Percentiles rank a stretch among this genome's conserved stretches.
Evolutionary conservation across 2,329 filamentous ascomycete genomes (phyloP).

Genomic region (Chaetomiaceae sp.): DNA sequence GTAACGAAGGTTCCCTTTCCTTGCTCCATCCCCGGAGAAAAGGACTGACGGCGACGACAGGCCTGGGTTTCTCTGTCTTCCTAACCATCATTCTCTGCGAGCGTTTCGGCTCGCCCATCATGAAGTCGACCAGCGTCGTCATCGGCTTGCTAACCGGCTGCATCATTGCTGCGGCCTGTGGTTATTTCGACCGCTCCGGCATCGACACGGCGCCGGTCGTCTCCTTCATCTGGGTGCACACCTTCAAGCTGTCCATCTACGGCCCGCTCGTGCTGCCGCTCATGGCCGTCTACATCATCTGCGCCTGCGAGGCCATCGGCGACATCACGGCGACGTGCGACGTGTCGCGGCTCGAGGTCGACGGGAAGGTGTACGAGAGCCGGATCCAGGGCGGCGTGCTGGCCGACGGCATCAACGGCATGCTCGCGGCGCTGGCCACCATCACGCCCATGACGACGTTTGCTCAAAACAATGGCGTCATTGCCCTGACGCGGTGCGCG

Average conservation of each 20-base stretch:
- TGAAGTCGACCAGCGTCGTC: slow-evolving; percentile 76
- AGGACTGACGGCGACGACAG: too few species aligned
- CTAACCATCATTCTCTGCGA: slow-evolving; percentile 75
- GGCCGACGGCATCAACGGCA: slow-evolving; percentile 71
- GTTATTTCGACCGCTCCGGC: slow-evolving; percentile 70
- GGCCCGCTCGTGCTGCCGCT: slow-evolving; percentile 69
- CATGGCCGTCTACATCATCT: slow-evolving; percentile 65
- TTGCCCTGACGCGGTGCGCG: slow-evolving; percentile 74
- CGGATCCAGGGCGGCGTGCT: slow-evolving; percentile 75
- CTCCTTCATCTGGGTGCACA: slow-evolving; percentile 76
- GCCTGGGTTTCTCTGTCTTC: slow-evolving; percentile 74
- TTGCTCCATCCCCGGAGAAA: too few species aligned
- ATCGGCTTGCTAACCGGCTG: slow-evolving; percentile 71
- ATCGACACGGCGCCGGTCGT: slow-evolving; percentile 68
- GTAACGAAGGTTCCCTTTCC: too few species aligned
- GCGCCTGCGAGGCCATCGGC: slow-evolving; percentile 74
- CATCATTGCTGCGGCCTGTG: slow-evolving; percentile 71
- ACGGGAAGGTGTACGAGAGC: slow-evolving; percentile 67
- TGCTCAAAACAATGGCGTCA: slow-evolving; percentile 81
- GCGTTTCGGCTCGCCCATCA: slow-evolving; percentile 75
- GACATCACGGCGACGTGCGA: slow-evolving; percentile 80
- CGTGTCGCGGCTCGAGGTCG: slow-evolving; percentile 70
- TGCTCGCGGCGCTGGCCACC: slow-evolving; percentile 71
- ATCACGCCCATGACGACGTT: slow-evolving; percentile 78
- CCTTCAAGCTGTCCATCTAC: slow-evolving; percentile 68